phyloP scores from a whole-genome alignment of 768 basidiomycete species.

The Ramaria sp. region DNA sequence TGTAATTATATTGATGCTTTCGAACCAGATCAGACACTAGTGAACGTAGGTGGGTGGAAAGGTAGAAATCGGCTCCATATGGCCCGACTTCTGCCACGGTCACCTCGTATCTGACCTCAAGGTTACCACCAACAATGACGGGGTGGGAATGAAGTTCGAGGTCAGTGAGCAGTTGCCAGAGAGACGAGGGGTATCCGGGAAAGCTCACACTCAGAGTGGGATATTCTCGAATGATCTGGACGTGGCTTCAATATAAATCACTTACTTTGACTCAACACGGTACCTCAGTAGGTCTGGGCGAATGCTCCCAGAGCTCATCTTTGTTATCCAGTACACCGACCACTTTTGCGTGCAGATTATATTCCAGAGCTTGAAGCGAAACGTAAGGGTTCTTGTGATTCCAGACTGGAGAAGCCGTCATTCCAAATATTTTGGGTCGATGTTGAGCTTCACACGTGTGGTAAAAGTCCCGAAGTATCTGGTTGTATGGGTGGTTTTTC shows the following conservation, averaged over 20 bases:
- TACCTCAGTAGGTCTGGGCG: slow-evolving; percentile 61
- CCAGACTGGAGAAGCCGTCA: slow-evolving; percentile 89
- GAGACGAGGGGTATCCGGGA: slow-evolving; percentile 40
- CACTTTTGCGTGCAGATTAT: slow-evolving; percentile 63
- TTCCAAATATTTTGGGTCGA: slow-evolving; percentile 83
- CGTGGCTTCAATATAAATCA: background rate
- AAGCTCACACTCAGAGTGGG: slow-evolving; percentile 39
- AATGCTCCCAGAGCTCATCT: slow-evolving; percentile 50
- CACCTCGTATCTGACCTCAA: slow-evolving; percentile 51
- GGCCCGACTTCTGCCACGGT: slow-evolving; percentile 59
- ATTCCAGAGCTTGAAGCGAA: slow-evolving; percentile 54
- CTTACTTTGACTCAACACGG: slow-evolving; percentile 12
- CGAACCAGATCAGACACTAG: slow-evolving; percentile 48
- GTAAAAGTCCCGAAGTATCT: slow-evolving; percentile 49
- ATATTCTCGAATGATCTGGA: slow-evolving; percentile 49
- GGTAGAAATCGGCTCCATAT: slow-evolving; percentile 62
- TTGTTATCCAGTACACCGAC: slow-evolving; percentile 63
- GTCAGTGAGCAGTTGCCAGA: slow-evolving; percentile 42
- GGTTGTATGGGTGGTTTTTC: slow-evolving; percentile 48
- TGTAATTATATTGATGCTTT: slow-evolving; percentile 26
- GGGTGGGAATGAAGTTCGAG: slow-evolving; percentile 23
- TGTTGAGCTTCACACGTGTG: slow-evolving; percentile 26
- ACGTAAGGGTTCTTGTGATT: slow-evolving; percentile 57
- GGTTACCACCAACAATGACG: slow-evolving; percentile 45
- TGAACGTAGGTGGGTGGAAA: slow-evolving; percentile 6